Evolutionary conservation across 1,139 yeast species (phyloP).

Genomic region (Entelexis sorbosivorans): DNA sequence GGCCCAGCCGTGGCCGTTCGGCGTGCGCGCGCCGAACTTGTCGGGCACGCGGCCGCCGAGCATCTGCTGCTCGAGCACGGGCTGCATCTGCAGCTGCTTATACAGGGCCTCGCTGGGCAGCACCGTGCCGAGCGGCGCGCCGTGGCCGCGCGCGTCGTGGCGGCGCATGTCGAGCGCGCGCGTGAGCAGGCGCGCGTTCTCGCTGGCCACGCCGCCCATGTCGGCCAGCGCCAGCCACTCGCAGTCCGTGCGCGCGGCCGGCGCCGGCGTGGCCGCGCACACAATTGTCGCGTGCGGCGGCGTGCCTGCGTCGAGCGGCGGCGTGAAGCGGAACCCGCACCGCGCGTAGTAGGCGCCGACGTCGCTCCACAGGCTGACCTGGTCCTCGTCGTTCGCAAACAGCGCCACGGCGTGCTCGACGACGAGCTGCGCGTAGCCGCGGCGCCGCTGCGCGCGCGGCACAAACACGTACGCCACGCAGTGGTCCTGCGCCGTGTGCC

Average conservation of each 20-base stretch:
- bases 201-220: slow-evolving; percentile 7
- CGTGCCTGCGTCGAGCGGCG: slow-evolving; percentile 1
- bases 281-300: slow-evolving; percentile 31
- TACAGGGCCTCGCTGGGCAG: slow-evolving; percentile 34
- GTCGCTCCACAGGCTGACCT: slow-evolving; percentile 19
- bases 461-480: slow-evolving; percentile 15
- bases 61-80: slow-evolving; percentile 25
- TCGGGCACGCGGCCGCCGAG: slow-evolving; percentile 8
- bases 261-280: neutral
- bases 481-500: slow-evolving; percentile 40
- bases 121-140: slow-evolving; percentile 24
- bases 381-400: slow-evolving; percentile 24
- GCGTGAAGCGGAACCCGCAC: slow-evolving; percentile 12
- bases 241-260: slow-evolving; percentile 3
- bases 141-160: slow-evolving; percentile 16
- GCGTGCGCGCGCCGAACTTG: slow-evolving; percentile 17
- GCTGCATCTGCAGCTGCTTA: slow-evolving; percentile 38
- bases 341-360: slow-evolving; percentile 18
- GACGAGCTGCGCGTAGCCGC: slow-evolving; percentile 7
- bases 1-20: slow-evolving; percentile 19
- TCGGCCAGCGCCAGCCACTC: slow-evolving; percentile 8
- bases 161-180: slow-evolving; percentile 10
- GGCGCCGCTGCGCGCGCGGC: slow-evolving; percentile 3
- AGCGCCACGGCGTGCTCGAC: slow-evolving; percentile 1
- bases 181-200: slow-evolving; percentile 13